phyloP scores from a whole-genome alignment of 192 early-diverging fungal genomes.

The Umbelopsis isabellina region DNA sequence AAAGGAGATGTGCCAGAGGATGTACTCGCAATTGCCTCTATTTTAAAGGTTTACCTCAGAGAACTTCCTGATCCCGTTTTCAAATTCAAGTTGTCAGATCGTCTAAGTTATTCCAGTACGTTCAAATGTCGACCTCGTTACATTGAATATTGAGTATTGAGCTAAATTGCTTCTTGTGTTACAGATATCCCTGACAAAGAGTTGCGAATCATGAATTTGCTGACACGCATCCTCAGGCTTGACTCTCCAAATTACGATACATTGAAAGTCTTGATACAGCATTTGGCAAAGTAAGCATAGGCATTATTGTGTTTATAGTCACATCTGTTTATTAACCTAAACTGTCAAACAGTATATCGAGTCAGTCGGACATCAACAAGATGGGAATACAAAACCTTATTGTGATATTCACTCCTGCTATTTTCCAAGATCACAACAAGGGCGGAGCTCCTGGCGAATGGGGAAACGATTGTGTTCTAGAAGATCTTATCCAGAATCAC shows the following conservation, averaged over 20 bases:
- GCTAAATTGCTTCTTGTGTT: neutral
- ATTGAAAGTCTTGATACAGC: conserved; percentile 57
- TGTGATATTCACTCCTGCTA: conserved; percentile 64
- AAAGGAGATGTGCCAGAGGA: conserved; percentile 50
- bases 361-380: conserved; percentile 60
- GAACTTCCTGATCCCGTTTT: conserved; percentile 67
- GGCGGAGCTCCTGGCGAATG: conserved; percentile 43
- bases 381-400: conserved; percentile 66
- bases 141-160: too few species aligned
- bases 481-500: conserved; percentile 40
- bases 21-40: conserved; percentile 58
- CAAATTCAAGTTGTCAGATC: conserved; percentile 53
- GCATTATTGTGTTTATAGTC: neutral
- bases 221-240: conserved; percentile 41
- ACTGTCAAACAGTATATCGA: conserved; percentile 43
- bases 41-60: conserved; percentile 69
- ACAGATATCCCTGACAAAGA: conserved; percentile 47
- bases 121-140: neutral
- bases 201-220: conserved; percentile 43
- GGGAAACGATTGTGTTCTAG: conserved; percentile 36
- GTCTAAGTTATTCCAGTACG: conserved; percentile 55
- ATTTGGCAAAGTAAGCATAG: conserved; percentile 54
- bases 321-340: conserved; percentile 2
- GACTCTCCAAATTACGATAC: conserved; percentile 55
- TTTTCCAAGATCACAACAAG: conserved; percentile 64